These are phyloP conservation scores for Symbiodinium pilosum DNA, from an alignment of 73 alveolate species.

Conservation along the genomic window DNA sequence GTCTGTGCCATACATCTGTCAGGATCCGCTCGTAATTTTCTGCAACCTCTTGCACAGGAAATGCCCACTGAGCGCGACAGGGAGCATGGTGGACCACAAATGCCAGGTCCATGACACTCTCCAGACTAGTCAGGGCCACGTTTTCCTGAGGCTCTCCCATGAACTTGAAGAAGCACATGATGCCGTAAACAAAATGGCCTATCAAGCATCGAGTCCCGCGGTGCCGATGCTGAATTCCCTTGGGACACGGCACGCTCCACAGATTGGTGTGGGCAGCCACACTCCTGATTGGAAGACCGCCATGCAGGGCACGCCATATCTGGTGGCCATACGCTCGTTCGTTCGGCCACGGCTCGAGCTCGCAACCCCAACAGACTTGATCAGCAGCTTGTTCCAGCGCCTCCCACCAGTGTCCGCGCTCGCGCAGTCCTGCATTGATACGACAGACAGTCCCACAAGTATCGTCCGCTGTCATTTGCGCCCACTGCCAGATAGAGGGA, in stretches of 20 bases:
- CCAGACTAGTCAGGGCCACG: slow-evolving; percentile 47
- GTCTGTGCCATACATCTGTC: slow-evolving; percentile 66
- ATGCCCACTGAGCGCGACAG: slow-evolving; percentile 55
- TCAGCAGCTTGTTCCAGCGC: slow-evolving; percentile 51
- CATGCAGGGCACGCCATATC: slow-evolving; percentile 21
- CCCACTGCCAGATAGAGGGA: slow-evolving; percentile 54
- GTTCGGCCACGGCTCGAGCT: slow-evolving; percentile 84
- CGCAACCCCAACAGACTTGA: slow-evolving; percentile 89
- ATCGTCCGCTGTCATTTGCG: slow-evolving; percentile 22
- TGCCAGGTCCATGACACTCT: slow-evolving; percentile 78
- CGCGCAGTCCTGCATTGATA: slow-evolving; percentile 32
- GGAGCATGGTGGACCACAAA: slow-evolving; percentile 45
- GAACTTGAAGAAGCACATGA: slow-evolving; percentile 82
- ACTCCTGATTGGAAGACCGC: slow-evolving; percentile 22
- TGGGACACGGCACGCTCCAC: slow-evolving; percentile 66
- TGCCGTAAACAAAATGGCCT: slow-evolving; percentile 73
- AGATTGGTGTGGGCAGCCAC: slow-evolving; percentile 57
- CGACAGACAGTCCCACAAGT: slow-evolving; percentile 30
- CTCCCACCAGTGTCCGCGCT: slow-evolving; percentile 85
- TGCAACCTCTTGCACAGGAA: slow-evolving; percentile 55
- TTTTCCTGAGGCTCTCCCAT: slow-evolving; percentile 76
- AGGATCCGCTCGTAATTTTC: slow-evolving; percentile 69
- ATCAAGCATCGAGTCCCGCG: slow-evolving; percentile 83
- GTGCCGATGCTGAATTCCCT: slow-evolving; percentile 50
- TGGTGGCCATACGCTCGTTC: slow-evolving; percentile 61